Evolutionary conservation across 495 filamentous ascomycete species (phyloP).

Genomic region (Lasiosphaeria miniovina): DNA sequence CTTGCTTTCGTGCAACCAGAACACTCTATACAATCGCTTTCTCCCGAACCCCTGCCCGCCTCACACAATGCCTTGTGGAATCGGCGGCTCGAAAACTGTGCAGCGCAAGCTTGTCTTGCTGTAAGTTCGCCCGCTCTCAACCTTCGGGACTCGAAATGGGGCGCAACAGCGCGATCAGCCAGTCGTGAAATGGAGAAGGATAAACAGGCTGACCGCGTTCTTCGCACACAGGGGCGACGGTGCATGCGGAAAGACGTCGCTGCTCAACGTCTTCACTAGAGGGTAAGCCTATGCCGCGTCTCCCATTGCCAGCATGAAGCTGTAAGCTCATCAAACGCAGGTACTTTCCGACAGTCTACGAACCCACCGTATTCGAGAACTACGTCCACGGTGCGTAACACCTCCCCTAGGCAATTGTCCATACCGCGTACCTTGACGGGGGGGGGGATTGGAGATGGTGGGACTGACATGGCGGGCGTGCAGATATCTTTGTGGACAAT

Average conservation of each 20-base stretch:
- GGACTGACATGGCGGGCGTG: slow-evolving; percentile 10
- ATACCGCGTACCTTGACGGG: neutral
- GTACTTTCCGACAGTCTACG: slow-evolving; percentile 98
- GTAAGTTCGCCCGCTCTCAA: slow-evolving; percentile 51
- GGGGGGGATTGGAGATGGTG: neutral
- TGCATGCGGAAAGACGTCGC: slow-evolving; percentile 95
- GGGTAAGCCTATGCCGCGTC: slow-evolving; percentile 54
- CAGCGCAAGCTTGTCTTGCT: slow-evolving; percentile 97
- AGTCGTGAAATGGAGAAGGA: neutral
- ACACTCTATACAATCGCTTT: neutral
- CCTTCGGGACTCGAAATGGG: no score
- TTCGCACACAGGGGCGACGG: slow-evolving; percentile 72
- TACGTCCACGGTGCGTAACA: slow-evolving; percentile 84
- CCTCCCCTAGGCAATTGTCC: neutral
- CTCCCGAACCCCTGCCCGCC: slow-evolving; percentile 5
- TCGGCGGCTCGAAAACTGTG: slow-evolving; percentile 69
- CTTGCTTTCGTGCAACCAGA: neutral
- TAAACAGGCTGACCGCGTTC: slow-evolving; percentile 32
- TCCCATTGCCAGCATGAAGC: neutral
- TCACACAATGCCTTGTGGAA: slow-evolving; percentile 55
- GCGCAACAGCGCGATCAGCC: no score
- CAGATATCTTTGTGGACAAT: slow-evolving; percentile 96
- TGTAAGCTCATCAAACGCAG: slow-evolving; percentile 39
- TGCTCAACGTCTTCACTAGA: slow-evolving; percentile 97
- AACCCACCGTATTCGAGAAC: slow-evolving; percentile 98